Base-by-base conservation (phyloP, 495 filamentous ascomycete genomes). In the Penicillium chermesinum region DNA sequence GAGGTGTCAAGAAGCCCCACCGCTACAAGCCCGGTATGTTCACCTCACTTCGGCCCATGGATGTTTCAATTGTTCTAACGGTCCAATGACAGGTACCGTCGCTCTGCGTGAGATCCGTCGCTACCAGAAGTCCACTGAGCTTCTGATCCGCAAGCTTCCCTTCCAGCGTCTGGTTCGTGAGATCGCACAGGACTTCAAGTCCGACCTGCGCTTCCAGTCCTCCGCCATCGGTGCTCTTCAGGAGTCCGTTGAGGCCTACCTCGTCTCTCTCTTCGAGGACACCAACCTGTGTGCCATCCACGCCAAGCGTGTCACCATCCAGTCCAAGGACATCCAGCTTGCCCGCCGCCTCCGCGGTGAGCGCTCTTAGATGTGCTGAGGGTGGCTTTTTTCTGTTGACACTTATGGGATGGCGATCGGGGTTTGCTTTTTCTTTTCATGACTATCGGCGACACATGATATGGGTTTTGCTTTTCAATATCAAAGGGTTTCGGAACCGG, bases 51-150 rank as follows among this genome's bases (percentile, higher is more conserved):
- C 25, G 15, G 30, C 21, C n/a, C n/a, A n/a, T 21, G 3, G 3
- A 5, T 12, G 3, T 10, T 39, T 45, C 32, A 40, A 50, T 41
- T 18, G 12, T 55, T 27, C 69, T 80, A 67, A 75, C 52, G 53
- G 16, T 27, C 20, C 19, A n/a, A 48, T 57, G 20, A 2, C n/a
- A 83, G 83, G 83, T 80, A 99, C 93, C 79, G 93, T 99, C 86
- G 93, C 93, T 91, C 93, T 99, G 63, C 93, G 93, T 91, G 93
- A 99, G 81, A 99, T 99, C 72, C 94, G 93, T 91, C 93, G 93
- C 69, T 99, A 99, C 85, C 93, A 99, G 84, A 99, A 99, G 84
- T 96, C 90, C 61, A 99, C 93, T 64, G 93, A 99, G 88, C 91
- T 99, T 52, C 75, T 99, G 63, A 99, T 99, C 84, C 93, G 93